These are phyloP conservation scores for Trametes cubensis DNA, from an alignment of 768 basidiomycete genomes.

Conservation along the genomic window DNA sequence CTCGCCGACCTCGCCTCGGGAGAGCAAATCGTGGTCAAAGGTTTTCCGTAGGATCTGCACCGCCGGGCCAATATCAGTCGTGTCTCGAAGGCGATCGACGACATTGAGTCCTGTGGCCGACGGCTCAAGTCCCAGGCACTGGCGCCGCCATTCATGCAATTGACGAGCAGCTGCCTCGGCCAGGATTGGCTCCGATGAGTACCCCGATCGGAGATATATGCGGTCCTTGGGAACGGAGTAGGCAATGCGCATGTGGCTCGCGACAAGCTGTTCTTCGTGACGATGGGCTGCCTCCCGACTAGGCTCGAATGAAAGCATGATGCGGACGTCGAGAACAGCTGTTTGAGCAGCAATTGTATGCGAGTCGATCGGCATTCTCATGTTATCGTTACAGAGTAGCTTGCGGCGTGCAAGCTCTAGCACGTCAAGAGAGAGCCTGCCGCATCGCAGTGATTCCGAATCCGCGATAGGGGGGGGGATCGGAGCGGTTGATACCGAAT, in stretches of 20 bases:
- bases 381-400: background rate
- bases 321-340: conserved; percentile 19
- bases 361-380: background rate
- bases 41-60: conserved; percentile 3
- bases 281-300: background rate
- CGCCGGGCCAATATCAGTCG: too few species aligned
- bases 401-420: conserved; percentile 6
- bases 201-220: conserved; percentile 33
- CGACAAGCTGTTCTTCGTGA: conserved; percentile 27
- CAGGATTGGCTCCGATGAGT: conserved; percentile 40
- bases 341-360: background rate
- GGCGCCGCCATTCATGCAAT: conserved; percentile 6
- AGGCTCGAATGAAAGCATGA: conserved; percentile 25
- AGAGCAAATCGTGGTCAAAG: conserved; percentile 21
- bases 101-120: background rate
- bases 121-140: too few species aligned
- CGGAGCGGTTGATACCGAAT: background rate
- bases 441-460: background rate
- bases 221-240: conserved; percentile 32
- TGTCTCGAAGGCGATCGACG: conserved; percentile 1
- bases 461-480: too few species aligned
- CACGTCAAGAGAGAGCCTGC: background rate
- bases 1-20: conserved; percentile 30
- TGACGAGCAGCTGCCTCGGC: conserved; percentile 36
- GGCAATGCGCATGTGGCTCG: conserved; percentile 33